Evolutionary conservation across 2,329 filamentous ascomycete genomes (phyloP).

Genomic region (Colletotrichum costaricense): DNA sequence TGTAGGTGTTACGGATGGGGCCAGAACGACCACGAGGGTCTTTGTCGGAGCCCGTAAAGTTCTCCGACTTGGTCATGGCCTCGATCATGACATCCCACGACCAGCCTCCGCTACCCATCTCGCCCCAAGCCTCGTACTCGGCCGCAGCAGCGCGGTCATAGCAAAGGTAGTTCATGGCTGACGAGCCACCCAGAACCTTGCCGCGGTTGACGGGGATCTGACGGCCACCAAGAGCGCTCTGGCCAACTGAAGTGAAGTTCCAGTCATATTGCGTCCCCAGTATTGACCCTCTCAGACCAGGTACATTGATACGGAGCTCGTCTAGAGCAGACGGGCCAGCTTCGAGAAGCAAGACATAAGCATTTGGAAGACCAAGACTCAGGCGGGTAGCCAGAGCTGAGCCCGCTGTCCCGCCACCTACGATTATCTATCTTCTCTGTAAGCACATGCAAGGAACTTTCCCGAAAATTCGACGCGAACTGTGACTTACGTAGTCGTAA

Average conservation of each 20-base stretch:
- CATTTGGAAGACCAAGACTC: constrained; percentile 43
- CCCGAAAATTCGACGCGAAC: not conserved
- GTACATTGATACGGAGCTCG: constrained; percentile 46
- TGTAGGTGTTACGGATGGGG: constrained; percentile 37
- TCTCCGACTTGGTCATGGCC: constrained; percentile 43
- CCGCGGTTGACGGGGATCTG: constrained; percentile 56
- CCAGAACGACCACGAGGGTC: constrained; percentile 37
- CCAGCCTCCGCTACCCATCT: constrained; percentile 49
- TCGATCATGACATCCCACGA: constrained; percentile 49
- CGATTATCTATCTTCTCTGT: constrained; percentile 7
- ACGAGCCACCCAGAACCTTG: constrained; percentile 61
- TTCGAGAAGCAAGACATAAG: constrained; percentile 45
- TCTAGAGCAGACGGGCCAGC: constrained; percentile 43
- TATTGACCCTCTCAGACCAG: constrained; percentile 44
- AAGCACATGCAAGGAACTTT: not conserved
- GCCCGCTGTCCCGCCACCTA: constrained; percentile 18
- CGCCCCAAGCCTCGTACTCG: constrained; percentile 51
- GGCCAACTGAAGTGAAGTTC: constrained; percentile 56
- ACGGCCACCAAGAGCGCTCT: constrained; percentile 51
- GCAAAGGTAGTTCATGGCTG: constrained; percentile 56
- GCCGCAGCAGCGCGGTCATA: constrained; percentile 49
- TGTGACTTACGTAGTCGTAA: constrained; percentile 41
- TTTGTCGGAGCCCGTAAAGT: constrained; percentile 39
- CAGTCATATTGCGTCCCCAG: constrained; percentile 49
- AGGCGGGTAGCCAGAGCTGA: constrained; percentile 40